These are phyloP conservation scores for Cryptococcus sp. DNA, from an alignment of 1,284 basidiomycete genomes.

Conservation along the genomic window DNA sequence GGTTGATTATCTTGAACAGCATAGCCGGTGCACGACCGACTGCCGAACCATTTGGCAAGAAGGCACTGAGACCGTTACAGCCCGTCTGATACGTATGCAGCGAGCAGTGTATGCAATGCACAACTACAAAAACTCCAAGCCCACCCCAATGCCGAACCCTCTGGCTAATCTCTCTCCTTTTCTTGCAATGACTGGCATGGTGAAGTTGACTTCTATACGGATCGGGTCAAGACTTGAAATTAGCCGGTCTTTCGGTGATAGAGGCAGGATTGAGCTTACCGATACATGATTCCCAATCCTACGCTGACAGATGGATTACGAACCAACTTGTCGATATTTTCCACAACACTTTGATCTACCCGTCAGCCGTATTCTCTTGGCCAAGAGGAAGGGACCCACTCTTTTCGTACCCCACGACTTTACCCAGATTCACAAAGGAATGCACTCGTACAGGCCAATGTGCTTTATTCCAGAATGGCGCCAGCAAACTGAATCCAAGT, in stretches of 20 bases:
- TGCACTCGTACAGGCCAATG: slow-evolving; percentile 90
- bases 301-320: slow-evolving; percentile 57
- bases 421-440: slow-evolving; percentile 77
- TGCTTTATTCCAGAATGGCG: slow-evolving; percentile 69
- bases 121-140: slow-evolving; percentile 64
- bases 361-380: slow-evolving; percentile 17
- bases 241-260: background rate
- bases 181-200: slow-evolving; percentile 75
- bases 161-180: slow-evolving; percentile 70
- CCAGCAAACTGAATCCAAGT: slow-evolving; percentile 72
- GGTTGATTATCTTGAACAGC: no score
- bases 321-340: slow-evolving; percentile 46
- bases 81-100: no score
- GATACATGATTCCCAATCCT: slow-evolving; percentile 86
- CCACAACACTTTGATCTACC: slow-evolving; percentile 42
- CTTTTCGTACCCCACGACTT: slow-evolving; percentile 63
- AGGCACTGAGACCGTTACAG: no score
- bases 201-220: slow-evolving; percentile 75
- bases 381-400: slow-evolving; percentile 49
- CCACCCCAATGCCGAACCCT: slow-evolving; percentile 89
- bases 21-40: no score
- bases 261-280: slow-evolving; percentile 34
- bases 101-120: background rate
- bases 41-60: no score
- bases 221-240: slow-evolving; percentile 36